Base-by-base conservation (phyloP, 176 grass and related monocot genomes). In the Dendrocalamus sinicus region DNA sequence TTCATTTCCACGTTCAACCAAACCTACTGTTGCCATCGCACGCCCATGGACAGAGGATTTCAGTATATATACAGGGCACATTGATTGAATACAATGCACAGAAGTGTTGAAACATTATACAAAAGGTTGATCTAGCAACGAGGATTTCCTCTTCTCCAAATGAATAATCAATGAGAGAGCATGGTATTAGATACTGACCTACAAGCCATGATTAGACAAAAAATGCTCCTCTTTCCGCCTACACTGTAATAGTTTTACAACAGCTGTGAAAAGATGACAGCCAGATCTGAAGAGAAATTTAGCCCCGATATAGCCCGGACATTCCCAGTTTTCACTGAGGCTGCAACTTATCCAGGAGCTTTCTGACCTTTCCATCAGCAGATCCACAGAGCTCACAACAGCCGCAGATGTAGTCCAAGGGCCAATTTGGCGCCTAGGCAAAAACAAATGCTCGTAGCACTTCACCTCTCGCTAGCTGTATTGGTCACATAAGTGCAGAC, bases 81-180 rank as follows among this genome's bases (percentile, higher is more conserved):
- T 84, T 87, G 76, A 51, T 74, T 80, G 51, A 91, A 79, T 87
- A 83, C 89, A 85, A 87, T 75, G 80, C 84, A 90, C 85, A 75
- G 55, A 79, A 75, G 41, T 80, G 75, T 84, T 30, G 85, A 83
- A 84, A 79, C 80, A 84, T 91, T 87, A 91, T 74, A 83, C 84
- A 80, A 58, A 78, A 83, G 50, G 30, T 84, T 87, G 86, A 75
- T 87, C 63, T 84, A 91, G 76, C 83, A 84, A 87, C 70, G 81
- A 88, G 89, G 84, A 84, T 84, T 84, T 75, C 69, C 81, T 63
- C 81, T 84, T 83, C 85, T 87, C 76, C 81, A 88, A 88, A 88
- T 85, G 85, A 91, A 91, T 91, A 91, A 91, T 81, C 81, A 91
- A 88, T 84, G 64, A 76, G 89, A 79, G 85, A 88, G 85, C 89